Evolutionary conservation across 768 basidiomycete genomes (phyloP).

Genomic region (Lactarius evosmus): DNA sequence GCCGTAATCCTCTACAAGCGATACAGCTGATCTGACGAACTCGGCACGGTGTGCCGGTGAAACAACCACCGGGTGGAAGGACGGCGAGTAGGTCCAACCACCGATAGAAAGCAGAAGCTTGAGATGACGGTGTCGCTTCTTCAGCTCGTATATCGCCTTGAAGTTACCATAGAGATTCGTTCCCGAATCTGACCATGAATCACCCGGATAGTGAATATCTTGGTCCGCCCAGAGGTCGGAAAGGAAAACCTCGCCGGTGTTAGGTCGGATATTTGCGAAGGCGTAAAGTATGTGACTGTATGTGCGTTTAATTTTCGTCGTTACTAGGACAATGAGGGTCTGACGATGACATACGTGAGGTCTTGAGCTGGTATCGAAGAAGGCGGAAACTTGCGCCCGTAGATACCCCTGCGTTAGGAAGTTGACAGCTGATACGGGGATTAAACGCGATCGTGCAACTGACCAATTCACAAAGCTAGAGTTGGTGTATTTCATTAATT

Average conservation of each 20-base stretch:
- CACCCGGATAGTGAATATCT: conserved; percentile 93
- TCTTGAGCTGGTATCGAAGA: conserved; percentile 76
- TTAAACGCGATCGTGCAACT: conserved; percentile 16
- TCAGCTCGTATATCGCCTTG: conserved; percentile 88
- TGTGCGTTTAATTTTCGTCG: conserved; percentile 13
- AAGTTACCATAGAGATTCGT: conserved; percentile 94
- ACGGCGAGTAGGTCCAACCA: conserved; percentile 91
- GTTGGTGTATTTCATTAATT: conserved; percentile 22
- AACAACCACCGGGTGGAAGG: conserved; percentile 80
- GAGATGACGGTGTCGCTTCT: conserved; percentile 79
- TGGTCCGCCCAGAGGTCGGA: conserved; percentile 95
- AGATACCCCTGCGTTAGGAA: conserved; percentile 71
- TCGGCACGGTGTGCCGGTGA: conserved; percentile 56
- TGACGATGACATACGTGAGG: conserved; percentile 63
- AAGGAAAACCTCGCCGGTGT: conserved; percentile 81
- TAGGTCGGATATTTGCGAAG: conserved; percentile 83
- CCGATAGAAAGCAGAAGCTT: conserved; percentile 87
- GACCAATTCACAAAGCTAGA: conserved; percentile 77
- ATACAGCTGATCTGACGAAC: conserved; percentile 80
- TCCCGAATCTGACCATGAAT: conserved; percentile 91
- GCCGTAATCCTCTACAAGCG: conserved; percentile 86
- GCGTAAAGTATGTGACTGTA: conserved; percentile 84
- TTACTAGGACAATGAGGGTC: conserved; percentile 14
- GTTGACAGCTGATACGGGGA: conserved; percentile 9
- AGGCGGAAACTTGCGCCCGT: conserved; percentile 89